A percentile compares a stretch with the other conserved stretches of the same genome.
Evolutionary conservation across 805 yeast genomes (phyloP).

Genomic region (Helenozyma rhizophorensis): DNA sequence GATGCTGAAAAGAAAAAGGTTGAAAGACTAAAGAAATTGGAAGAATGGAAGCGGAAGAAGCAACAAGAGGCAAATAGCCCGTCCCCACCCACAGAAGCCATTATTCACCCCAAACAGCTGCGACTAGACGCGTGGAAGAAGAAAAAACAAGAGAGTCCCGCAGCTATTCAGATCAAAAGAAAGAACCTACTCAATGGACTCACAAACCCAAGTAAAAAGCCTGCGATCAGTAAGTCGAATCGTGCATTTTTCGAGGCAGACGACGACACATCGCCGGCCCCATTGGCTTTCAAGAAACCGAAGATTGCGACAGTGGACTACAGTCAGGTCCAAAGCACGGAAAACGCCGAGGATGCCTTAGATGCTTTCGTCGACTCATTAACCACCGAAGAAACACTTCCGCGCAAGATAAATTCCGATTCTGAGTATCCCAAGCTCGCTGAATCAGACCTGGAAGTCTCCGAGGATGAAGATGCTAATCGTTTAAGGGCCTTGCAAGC

Average conservation of each 20-base stretch:
- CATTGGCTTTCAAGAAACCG: slow-evolving; percentile 20
- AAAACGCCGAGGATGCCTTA: slow-evolving; percentile 17
- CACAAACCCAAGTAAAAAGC: no score
- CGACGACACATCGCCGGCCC: slow-evolving; percentile 19
- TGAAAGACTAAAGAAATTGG: slow-evolving; percentile 13
- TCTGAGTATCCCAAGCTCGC: no score
- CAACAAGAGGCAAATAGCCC: slow-evolving; percentile 3
- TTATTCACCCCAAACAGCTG: slow-evolving; percentile 17
- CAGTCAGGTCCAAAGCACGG: slow-evolving; percentile 2
- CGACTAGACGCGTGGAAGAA: slow-evolving; percentile 52
- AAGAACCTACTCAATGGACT: no score
- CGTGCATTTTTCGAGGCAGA: slow-evolving; percentile 25
- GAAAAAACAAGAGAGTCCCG: slow-evolving; percentile 20
- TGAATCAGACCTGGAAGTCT: slow-evolving; percentile 6
- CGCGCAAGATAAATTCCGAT: no score
- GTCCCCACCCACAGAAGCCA: slow-evolving; percentile 3
- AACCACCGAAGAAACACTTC: not conserved
- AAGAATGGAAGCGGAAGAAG: slow-evolving; percentile 18
- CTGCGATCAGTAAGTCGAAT: no score
- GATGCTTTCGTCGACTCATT: slow-evolving; percentile 19
- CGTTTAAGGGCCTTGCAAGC: no score
- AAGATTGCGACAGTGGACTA: slow-evolving; percentile 8
- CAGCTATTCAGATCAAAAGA: no score
- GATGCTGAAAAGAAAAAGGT: slow-evolving; percentile 7
- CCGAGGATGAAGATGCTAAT: slow-evolving; percentile 25